Base-by-base conservation (phyloP, 768 basidiomycete genomes). In the Pisolithus marmoratus region DNA sequence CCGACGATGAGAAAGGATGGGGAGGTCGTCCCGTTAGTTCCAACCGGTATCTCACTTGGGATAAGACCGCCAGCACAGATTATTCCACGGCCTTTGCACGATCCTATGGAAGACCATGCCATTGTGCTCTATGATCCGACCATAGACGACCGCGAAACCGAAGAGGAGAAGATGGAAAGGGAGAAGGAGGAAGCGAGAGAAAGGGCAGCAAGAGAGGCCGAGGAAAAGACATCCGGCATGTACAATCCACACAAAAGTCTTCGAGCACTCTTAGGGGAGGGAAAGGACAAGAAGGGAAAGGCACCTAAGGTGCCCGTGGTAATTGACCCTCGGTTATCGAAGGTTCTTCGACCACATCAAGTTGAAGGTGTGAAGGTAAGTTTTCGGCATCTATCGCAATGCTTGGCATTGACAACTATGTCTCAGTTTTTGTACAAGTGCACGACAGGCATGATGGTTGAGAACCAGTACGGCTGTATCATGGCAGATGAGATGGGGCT, bases 401-500 rank as follows among this genome's bases (percentile, higher is more conserved):
- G 34, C 36, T 55, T 8, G 47, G 19, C 20, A 40, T 27, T 31
- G 48, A 53, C 17, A 38, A n/a, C 56, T 51, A 4, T 44, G 37
- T 34, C 8, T 19, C 59, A 99, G 94, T 98, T 99, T 69, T 68
- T 99, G 67, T 99, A 95, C 70, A 85, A 82, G 68, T 96, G 94
- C 68, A 85, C 94, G 5, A 96, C 94, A 0, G 96, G 94, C 1
- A 88, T 94, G 83, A 69, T 94, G 51, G 89, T 88, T 36, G 86
- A 91, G 42, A 89, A 92, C 60, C 92, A 95, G 55, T 87, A 84
- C 54, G 91, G 90, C 0, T 98, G 95, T 63, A 99, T 99, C 67
- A 97, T 99, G 95, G 95, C 95, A 1, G 95, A 99, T 63, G 95
- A 95, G 70, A 99, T 99, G 95, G 95, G 95, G 61, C 81, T 98